phyloP scores from a whole-genome alignment of 129 eudicot species.

The Arctium minus region DNA sequence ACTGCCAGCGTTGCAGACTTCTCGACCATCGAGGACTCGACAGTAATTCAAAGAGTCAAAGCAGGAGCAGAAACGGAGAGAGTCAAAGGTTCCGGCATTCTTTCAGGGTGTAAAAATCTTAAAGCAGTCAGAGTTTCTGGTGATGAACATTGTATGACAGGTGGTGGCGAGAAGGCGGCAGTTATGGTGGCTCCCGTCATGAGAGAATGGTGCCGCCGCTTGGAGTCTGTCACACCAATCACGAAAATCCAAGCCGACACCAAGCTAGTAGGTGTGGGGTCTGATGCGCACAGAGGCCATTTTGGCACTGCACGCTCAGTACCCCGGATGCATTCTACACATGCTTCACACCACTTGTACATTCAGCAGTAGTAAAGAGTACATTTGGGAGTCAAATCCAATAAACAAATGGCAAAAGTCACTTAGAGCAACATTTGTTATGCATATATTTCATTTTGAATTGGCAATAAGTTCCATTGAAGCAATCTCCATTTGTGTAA shows the following conservation, averaged over 20 bases:
- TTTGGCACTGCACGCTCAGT: slow-evolving; percentile 11
- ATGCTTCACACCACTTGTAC: slow-evolving; percentile 40
- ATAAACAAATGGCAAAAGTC: background rate
- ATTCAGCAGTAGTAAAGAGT: slow-evolving; percentile 14
- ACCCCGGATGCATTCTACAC: slow-evolving; percentile 23
- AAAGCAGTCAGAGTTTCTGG: slow-evolving; percentile 70
- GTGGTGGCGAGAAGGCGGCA: slow-evolving; percentile 5
- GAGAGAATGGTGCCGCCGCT: slow-evolving; percentile 26
- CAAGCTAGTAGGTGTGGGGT: slow-evolving; percentile 33
- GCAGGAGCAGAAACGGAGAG: slow-evolving; percentile 18
- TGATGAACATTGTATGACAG: slow-evolving; percentile 28
- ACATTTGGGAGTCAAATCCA: background rate
- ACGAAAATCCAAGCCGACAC: slow-evolving; percentile 54
- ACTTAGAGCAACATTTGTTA: background rate
- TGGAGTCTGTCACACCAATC: slow-evolving; percentile 36
- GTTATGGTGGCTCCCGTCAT: slow-evolving; percentile 6
- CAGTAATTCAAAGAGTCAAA: background rate
- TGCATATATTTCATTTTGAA: background rate
- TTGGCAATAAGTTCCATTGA: background rate
- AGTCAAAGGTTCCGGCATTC: slow-evolving; percentile 40
- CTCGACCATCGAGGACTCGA: slow-evolving; percentile 27
- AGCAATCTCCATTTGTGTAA: slow-evolving; percentile 10
- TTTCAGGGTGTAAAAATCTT: slow-evolving; percentile 62
- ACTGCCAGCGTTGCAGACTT: slow-evolving; percentile 78
- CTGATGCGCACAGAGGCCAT: slow-evolving; percentile 30